Evolutionary conservation across 306 rosid species (phyloP).

Genomic region (Biancaea sappan): DNA sequence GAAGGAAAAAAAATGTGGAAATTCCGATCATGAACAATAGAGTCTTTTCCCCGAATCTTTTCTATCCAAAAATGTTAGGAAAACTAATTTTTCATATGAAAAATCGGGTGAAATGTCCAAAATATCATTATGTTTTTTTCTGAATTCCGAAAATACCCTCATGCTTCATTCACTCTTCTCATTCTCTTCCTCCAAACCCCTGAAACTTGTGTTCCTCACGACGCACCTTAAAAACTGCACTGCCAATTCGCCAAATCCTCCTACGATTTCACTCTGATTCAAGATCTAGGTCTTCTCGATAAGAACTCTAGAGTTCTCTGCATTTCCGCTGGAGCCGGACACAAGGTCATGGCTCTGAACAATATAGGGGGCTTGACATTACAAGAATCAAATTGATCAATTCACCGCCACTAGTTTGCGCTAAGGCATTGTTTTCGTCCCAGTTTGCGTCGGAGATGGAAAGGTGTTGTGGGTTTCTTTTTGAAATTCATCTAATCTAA

Average conservation of each 20-base stretch:
- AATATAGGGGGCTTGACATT: constrained; percentile 60
- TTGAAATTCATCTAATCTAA: too few relatives aligned
- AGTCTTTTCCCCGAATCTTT: too few relatives aligned
- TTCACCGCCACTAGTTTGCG: constrained; percentile 74
- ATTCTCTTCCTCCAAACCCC: constrained; percentile 69
- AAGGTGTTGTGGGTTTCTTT: too few relatives aligned
- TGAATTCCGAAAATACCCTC: too few relatives aligned
- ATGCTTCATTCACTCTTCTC: constrained; percentile 66
- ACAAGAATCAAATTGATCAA: constrained; percentile 77
- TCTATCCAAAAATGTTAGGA: too few relatives aligned
- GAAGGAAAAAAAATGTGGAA: too few relatives aligned
- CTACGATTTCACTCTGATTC: constrained; percentile 56
- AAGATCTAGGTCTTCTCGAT: constrained; percentile 53
- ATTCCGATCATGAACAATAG: too few relatives aligned
- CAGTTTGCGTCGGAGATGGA: constrained; percentile 81
- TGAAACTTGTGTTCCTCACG: constrained; percentile 55
- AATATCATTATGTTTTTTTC: too few relatives aligned
- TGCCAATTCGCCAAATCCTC: constrained; percentile 74
- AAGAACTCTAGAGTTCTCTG: constrained; percentile 73
- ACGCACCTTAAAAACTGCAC: constrained; percentile 55
- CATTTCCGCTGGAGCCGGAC: constrained; percentile 89
- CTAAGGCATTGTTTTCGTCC: constrained; percentile 69
- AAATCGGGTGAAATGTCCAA: too few relatives aligned
- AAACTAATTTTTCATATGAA: too few relatives aligned
- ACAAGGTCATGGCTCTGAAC: constrained; percentile 67